phyloP scores from a whole-genome alignment of 805 yeast genomes.

The Candida dendrica region DNA sequence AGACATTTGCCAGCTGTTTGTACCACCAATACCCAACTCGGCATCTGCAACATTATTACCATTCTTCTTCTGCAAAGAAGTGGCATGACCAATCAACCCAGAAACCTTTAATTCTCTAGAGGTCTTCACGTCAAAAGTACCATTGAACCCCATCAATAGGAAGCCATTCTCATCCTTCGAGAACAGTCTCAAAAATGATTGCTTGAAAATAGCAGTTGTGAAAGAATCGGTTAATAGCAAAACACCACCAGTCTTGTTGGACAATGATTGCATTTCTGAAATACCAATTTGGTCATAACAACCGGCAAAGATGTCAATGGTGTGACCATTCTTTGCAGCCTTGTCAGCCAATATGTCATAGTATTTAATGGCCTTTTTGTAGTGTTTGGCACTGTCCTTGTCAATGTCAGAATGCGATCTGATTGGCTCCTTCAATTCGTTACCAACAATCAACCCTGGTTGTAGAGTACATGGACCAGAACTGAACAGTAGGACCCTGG shows the following conservation, averaged over 20 bases:
- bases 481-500: slow-evolving; percentile 82
- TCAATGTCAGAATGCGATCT: slow-evolving; percentile 97
- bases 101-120: slow-evolving; percentile 81
- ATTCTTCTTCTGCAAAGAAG: slow-evolving; percentile 58
- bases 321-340: slow-evolving; percentile 66
- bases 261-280: slow-evolving; percentile 83
- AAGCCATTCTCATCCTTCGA: slow-evolving; percentile 82
- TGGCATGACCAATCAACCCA: slow-evolving; percentile 92
- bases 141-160: slow-evolving; percentile 86
- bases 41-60: slow-evolving; percentile 79
- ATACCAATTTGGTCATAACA: slow-evolving; percentile 95
- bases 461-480: slow-evolving; percentile 94
- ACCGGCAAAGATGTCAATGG: slow-evolving; percentile 88
- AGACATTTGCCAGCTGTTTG: slow-evolving; percentile 83
- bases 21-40: slow-evolving; percentile 91
- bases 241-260: slow-evolving; percentile 87
- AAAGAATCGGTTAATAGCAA: slow-evolving; percentile 85
- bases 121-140: slow-evolving; percentile 79
- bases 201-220: slow-evolving; percentile 90
- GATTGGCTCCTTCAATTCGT: slow-evolving; percentile 89
- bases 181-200: slow-evolving; percentile 82
- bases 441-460: slow-evolving; percentile 91
- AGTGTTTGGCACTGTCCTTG: slow-evolving; percentile 81
- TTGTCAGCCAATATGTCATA: slow-evolving; percentile 69
- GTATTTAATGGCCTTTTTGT: slow-evolving; percentile 76